Conservation (phyloP, 176 grass and related monocot genomes). For the Tillandsia fasciculata region DNA sequence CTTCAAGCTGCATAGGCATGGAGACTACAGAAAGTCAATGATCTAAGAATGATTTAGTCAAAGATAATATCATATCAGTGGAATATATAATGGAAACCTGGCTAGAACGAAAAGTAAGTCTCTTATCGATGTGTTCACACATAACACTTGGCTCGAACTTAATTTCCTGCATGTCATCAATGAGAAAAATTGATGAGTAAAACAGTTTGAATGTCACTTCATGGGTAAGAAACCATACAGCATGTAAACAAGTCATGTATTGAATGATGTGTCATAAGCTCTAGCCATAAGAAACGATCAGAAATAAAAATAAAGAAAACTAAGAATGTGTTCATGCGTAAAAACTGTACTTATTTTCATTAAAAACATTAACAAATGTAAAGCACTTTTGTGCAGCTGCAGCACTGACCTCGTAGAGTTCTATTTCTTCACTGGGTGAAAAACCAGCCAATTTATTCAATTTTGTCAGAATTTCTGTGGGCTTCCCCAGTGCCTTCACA, state of each 20-base stretch:
- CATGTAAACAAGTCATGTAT: neutral
- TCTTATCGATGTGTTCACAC: conserved; percentile 76
- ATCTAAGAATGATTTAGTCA: neutral
- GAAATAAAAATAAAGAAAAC: neutral
- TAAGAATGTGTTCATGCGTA: neutral
- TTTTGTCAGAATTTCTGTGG: conserved; percentile 64
- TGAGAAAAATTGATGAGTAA: conserved; percentile 19
- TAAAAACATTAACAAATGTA: neutral
- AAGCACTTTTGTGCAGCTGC: neutral
- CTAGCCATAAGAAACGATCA: neutral
- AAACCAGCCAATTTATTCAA: conserved; percentile 86
- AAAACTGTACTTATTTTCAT: neutral
- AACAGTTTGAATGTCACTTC: conserved; percentile 16
- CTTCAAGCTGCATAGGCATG: conserved; percentile 61
- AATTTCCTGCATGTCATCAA: conserved; percentile 52
- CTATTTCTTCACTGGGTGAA: conserved; percentile 64
- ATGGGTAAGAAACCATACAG: neutral
- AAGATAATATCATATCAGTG: too few relatives aligned
- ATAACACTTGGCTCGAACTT: conserved; percentile 84
- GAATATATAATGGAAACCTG: conserved; percentile 31
- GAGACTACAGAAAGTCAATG: neutral
- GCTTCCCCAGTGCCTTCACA: conserved; percentile 65
- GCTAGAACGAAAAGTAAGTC: conserved; percentile 49
- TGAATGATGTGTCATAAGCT: neutral
- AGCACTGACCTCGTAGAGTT: conserved; percentile 60